A percentile compares a stretch with the other conserved stretches of the same genome.
These are phyloP conservation scores for Boletus eberwhitei DNA, from an alignment of 768 basidiomycete genomes.

Conservation along the genomic window DNA sequence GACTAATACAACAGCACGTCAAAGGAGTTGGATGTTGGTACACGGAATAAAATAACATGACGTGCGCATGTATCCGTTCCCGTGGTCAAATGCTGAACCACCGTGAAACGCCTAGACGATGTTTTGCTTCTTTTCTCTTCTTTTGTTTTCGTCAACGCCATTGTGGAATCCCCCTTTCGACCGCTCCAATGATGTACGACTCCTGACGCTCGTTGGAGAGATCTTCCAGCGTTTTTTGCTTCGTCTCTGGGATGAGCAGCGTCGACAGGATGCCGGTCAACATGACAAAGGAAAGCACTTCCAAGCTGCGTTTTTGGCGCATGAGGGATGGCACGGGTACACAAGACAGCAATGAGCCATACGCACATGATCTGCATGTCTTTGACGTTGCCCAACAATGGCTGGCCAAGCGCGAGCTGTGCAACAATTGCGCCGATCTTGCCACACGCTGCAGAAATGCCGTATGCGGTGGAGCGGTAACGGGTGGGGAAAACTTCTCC, in stretches of 20 bases:
- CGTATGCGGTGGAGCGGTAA: slow-evolving; percentile 70
- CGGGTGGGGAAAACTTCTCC: slow-evolving; percentile 78
- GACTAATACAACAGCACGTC: background rate
- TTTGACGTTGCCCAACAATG: slow-evolving; percentile 49
- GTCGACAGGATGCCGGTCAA: slow-evolving; percentile 80
- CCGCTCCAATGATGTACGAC: slow-evolving; percentile 43
- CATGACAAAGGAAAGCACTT: slow-evolving; percentile 84
- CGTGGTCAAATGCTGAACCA: no score
- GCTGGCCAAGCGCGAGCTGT: slow-evolving; percentile 68
- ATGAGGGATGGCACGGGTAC: background rate
- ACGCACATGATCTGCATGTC: slow-evolving; percentile 69
- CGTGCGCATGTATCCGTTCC: background rate
- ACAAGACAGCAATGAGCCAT: background rate
- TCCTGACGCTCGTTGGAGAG: slow-evolving; percentile 71
- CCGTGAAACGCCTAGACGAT: background rate
- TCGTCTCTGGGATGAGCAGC: slow-evolving; percentile 80
- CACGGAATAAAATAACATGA: background rate
- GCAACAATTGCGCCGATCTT: slow-evolving; percentile 76
- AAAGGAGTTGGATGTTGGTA: background rate
- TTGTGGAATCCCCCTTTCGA: slow-evolving; percentile 15
- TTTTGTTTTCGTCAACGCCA: background rate
- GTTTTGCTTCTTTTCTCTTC: no score
- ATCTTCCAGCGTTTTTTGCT: slow-evolving; percentile 57
- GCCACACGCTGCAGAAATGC: slow-evolving; percentile 71
- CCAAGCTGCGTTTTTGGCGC: slow-evolving; percentile 40